Conservation (phyloP, 164 flowering plant species). For the Malania oleifera region DNA sequence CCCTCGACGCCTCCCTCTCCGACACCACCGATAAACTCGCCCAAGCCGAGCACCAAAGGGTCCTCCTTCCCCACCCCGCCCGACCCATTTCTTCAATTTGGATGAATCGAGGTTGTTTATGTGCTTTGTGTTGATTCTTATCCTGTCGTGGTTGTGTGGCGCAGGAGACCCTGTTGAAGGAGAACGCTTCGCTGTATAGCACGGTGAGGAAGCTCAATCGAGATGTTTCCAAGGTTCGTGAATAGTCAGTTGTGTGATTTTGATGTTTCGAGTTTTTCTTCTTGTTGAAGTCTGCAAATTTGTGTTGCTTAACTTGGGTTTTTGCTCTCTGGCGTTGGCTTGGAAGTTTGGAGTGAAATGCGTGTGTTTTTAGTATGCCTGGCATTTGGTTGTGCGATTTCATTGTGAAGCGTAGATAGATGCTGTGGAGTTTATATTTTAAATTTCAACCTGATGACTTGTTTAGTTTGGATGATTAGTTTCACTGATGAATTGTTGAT, state of each 20-base stretch:
- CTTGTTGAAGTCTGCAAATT: too few relatives aligned
- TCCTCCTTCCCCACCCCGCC: slow-evolving; percentile 10
- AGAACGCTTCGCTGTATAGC: slow-evolving; percentile 52
- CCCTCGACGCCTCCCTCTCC: slow-evolving; percentile 58
- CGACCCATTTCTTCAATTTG: background rate
- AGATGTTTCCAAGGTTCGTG: slow-evolving; percentile 81
- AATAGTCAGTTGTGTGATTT: too few relatives aligned
- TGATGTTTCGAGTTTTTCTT: too few relatives aligned
- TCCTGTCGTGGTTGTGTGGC: background rate
- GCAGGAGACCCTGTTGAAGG: slow-evolving; percentile 69
- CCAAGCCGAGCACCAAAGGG: slow-evolving; percentile 56
- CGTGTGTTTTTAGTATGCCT: background rate
- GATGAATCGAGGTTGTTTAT: background rate
- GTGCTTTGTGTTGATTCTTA: background rate
- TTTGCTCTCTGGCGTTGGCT: background rate
- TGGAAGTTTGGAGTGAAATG: background rate
- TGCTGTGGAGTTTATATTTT: too few relatives aligned
- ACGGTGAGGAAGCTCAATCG: slow-evolving; percentile 81
- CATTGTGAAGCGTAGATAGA: background rate
- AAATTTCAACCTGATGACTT: too few relatives aligned
- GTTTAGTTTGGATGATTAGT: too few relatives aligned
- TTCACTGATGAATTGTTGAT: too few relatives aligned
- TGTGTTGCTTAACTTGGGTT: too few relatives aligned
- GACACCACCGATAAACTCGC: slow-evolving; percentile 54
- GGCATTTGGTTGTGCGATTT: background rate